Base-by-base conservation (phyloP, 1,284 basidiomycete species). In the Sanghuangporus baumii region DNA sequence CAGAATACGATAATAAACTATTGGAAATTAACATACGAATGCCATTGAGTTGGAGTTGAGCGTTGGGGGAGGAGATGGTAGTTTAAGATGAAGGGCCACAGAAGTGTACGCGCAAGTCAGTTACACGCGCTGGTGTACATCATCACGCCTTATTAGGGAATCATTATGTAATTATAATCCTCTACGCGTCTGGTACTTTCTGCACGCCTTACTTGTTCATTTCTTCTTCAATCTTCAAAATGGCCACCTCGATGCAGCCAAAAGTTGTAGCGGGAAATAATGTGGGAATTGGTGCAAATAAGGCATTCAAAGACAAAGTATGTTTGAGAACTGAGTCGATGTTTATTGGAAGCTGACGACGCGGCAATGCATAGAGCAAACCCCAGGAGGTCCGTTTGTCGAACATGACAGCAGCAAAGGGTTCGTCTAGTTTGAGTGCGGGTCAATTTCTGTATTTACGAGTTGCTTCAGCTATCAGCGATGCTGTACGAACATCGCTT, bases 341-440 rank as follows among this genome's bases (percentile, higher is more conserved):
- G 48, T 43, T 12, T 31, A 43, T 14, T 31, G 54, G 20, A 38
- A 41, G 56, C 62, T 65, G 72, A 70, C 74, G 75, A 70, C 74
- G 74, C 76, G 70, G 68, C 63, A 67, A 54, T 60, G 46, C 47
- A 68, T 68, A 93, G 90, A 89, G 91, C 69, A 94, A 95, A 75
- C 91, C 92, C 20, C 93, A 92, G 87, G 95, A 98, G 77, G 88
- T 97, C 69, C 86, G 95, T 67, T 78, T 94, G 76, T 96, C 93
- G 60, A 98, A 97, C 76, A 88, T 98, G 92, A 89, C 95, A 66
- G 95, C 95, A 48, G 95, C 95, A 34, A 97, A 97, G 82, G 93
- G 94, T 92, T 65, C 57, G 79, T 72, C 57, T 43, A 38, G 47
- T 6, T n/a, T 46, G 59, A 54, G 55, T n/a, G 18, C 52, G 47